Conservation (phyloP, 495 filamentous ascomycete species). For the Talaromyces proteolyticus region DNA sequence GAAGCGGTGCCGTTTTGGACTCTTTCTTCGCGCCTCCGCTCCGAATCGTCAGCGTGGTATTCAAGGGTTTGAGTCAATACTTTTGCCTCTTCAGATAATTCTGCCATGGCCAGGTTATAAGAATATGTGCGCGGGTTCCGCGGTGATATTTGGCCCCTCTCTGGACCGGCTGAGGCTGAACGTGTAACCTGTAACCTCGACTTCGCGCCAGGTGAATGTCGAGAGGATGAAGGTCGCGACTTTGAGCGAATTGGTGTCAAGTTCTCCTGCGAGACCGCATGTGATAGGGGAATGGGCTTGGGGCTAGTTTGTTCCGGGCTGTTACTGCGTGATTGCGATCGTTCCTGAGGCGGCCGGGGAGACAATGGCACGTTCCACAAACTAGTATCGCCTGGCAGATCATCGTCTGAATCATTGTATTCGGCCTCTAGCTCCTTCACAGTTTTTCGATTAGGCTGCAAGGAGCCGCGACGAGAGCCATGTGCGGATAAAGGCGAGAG, state of each 20-base stretch:
- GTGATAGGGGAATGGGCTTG: conserved; percentile 34
- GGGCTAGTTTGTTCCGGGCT: conserved; percentile 53
- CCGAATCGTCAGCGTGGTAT: conserved; percentile 66
- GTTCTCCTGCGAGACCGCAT: conserved; percentile 24
- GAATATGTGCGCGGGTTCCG: conserved; percentile 67
- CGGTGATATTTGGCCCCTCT: conserved; percentile 40
- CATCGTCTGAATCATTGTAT: conserved; percentile 84
- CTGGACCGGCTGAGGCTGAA: conserved; percentile 39
- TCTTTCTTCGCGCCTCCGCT: conserved; percentile 41
- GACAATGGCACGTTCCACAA: conserved; percentile 95
- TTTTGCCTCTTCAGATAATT: conserved; percentile 81
- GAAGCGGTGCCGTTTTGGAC: conserved; percentile 42
- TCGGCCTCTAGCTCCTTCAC: conserved; percentile 77
- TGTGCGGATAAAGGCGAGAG: conserved; percentile 29
- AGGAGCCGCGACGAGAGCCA: conserved; percentile 55
- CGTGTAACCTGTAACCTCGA: conserved; percentile 14
- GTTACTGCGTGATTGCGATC: conserved; percentile 41
- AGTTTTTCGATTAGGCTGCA: conserved; percentile 72
- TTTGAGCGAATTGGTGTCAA: conserved; percentile 10
- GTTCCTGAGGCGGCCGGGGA: conserved; percentile 66
- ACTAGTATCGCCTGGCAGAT: conserved; percentile 86
- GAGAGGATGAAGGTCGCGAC: conserved; percentile 16
- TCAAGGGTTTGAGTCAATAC: conserved; percentile 86
- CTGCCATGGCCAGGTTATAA: conserved; percentile 74
- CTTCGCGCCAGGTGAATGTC: conserved; percentile 16